A percentile compares a stretch with the other conserved stretches of the same genome.
Evolutionary conservation across 768 basidiomycete species (phyloP).

Genomic region (Pholiota conissans): DNA sequence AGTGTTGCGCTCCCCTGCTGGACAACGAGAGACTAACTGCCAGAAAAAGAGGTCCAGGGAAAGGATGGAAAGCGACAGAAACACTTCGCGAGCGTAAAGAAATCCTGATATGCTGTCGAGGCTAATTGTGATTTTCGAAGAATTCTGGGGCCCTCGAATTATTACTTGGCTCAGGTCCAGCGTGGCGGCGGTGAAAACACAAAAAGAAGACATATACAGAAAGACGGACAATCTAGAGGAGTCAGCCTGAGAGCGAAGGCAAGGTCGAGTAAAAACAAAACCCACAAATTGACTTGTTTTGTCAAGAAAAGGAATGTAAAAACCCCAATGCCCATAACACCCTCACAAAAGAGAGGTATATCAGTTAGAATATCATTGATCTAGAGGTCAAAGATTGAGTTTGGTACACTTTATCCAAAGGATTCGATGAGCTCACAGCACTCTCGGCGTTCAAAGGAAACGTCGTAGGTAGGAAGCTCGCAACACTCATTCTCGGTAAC

Average conservation of each 20-base stretch:
- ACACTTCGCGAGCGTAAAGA: conserved; percentile 56
- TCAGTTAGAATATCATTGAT: conserved; percentile 58
- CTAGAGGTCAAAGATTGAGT: conserved; percentile 28
- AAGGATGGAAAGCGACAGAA: conserved; percentile 56
- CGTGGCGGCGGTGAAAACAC: conserved; percentile 62
- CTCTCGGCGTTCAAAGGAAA: conserved; percentile 39
- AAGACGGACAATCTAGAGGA: conserved; percentile 45
- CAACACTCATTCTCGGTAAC: conserved; percentile 12
- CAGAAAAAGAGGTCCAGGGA: conserved; percentile 69
- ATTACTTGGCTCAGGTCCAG: conserved; percentile 63
- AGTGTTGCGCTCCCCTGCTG: conserved; percentile 36
- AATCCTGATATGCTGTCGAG: conserved; percentile 35
- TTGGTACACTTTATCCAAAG: neutral
- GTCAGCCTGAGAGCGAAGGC: neutral
- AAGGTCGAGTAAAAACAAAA: conserved; percentile 10
- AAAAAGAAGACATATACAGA: conserved; percentile 56
- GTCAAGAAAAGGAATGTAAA: conserved; percentile 56
- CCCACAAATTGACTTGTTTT: conserved; percentile 54
- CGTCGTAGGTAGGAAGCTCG: conserved; percentile 18
- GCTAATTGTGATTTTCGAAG: conserved; percentile 18
- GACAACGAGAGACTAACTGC: conserved; percentile 60
- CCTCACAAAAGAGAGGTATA: conserved; percentile 67
- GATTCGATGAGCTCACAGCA: conserved; percentile 36
- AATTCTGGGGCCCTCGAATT: conserved; percentile 30
- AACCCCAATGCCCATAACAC: conserved; percentile 62